Base-by-base conservation (phyloP, 2,329 filamentous ascomycete species). In the Leptosphaerulina australis region DNA sequence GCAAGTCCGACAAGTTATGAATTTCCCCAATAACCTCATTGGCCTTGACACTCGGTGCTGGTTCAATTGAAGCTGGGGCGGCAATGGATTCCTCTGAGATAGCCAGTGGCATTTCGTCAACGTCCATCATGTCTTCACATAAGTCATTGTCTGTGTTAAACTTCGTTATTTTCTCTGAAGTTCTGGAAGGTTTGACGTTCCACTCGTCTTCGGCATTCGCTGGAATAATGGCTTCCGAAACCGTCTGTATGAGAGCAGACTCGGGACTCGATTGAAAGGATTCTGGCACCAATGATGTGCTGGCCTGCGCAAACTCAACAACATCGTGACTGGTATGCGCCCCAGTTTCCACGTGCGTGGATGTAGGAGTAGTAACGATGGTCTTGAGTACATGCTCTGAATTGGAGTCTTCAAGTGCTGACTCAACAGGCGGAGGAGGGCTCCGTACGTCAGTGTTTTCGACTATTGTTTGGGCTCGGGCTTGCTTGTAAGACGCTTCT, bases 141-240 rank as follows among this genome's bases (percentile, higher is more conserved):
- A 54, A 46, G 4, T 37, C 44, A 28, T 61, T 64, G 14, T 35
- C 44, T 43, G 62, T 62, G 38, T 58, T 64, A n/a, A 31, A 33
- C 50, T 62, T 63, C 33, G 64, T 63, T 29, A 48, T 55, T 30
- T 60, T 56, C 35, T 55, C 52, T n/a, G 52, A 51, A 9, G 17
- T 20, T 15, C 4, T 34, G 11, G 30, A 18, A 33, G 34, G 24
- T 8, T 46, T 28, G 22, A 36, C 39, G 15, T 22, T 44, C 44
- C 44, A 50, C 8, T 55, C 51, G 1, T 48, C 50, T 8, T 29
- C 29, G 7, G 21, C 25, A 18, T 31, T 17, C n/a, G 18, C 29
- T 9, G 5, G n/a, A 4, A 7, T 20, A 20, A 17, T 14, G 4
- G 15, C 30, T 18, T 34, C 10, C 5, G 4, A 5, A 34, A 17